These are phyloP conservation scores for Oryza punctata DNA, from an alignment of 176 grass and related monocot genomes.

Conservation along the genomic window DNA sequence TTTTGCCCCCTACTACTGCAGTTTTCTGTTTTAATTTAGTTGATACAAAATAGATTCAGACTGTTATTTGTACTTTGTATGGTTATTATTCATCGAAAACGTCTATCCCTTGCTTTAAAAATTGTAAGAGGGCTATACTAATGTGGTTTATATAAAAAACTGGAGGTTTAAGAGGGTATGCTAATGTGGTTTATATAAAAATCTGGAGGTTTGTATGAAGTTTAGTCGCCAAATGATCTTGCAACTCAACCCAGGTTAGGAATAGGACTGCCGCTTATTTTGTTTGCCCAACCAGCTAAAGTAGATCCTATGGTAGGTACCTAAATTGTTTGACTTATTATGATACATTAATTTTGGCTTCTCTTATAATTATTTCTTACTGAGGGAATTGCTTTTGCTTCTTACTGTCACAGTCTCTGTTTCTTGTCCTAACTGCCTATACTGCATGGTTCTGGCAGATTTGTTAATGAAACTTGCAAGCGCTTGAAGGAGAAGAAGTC, in stretches of 20 bases:
- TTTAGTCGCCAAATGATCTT: not conserved
- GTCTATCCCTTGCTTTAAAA: not conserved
- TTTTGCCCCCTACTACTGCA: not conserved
- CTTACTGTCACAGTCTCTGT: not conserved
- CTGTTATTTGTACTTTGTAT: not conserved
- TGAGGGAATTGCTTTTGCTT: not conserved
- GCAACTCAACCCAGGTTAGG: not conserved
- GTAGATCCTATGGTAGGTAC: not conserved
- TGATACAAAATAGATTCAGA: not conserved
- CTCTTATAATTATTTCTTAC: no score
- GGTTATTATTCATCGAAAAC: not conserved
- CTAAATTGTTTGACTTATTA: not conserved
- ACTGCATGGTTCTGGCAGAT: constrained; percentile 48
- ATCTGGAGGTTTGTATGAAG: not conserved
- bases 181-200: not conserved
- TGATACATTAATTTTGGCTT: not conserved
- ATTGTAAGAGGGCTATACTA: not conserved
- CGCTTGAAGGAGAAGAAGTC: constrained; percentile 85
- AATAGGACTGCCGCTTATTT: not conserved
- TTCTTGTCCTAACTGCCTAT: not conserved
- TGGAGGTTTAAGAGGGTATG: not conserved
- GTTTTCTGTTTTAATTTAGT: not conserved
- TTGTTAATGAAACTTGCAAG: constrained; percentile 86
- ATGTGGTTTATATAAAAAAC: not conserved
- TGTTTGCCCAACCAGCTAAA: not conserved